Percentiles rank a stretch among this genome's conserved stretches.
Evolutionary conservation across 2,329 filamentous ascomycete genomes (phyloP).

Genomic region (Apiospora aurea): DNA sequence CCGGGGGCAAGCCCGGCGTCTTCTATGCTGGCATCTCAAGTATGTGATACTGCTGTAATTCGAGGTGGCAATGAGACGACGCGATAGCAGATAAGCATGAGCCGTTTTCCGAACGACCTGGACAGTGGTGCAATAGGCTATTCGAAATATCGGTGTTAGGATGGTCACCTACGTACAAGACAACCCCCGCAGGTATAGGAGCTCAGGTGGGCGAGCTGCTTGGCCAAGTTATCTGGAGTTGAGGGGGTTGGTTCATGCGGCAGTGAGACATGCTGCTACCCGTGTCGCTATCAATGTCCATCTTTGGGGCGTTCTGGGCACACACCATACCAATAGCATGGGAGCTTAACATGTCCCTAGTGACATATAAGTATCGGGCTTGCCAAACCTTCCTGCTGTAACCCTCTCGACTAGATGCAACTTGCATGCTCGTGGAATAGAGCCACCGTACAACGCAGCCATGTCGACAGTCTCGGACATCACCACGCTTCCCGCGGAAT

Average conservation of each 20-base stretch:
- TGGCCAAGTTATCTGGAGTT: neutral
- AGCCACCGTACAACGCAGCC: neutral
- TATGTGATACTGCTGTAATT: neutral
- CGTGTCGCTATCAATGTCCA: neutral
- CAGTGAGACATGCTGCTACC: neutral
- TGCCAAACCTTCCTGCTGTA: neutral
- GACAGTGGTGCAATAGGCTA: neutral
- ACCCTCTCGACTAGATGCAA: neutral
- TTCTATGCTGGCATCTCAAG: neutral
- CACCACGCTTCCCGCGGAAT: constrained; percentile 33
- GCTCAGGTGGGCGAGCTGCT: neutral
- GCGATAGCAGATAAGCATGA: neutral
- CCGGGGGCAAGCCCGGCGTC: neutral
- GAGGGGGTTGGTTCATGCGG: constrained; percentile 2
- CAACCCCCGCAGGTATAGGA: neutral
- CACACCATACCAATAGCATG: neutral
- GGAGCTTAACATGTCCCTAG: neutral
- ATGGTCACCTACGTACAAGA: too few species aligned
- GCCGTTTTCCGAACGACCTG: neutral
- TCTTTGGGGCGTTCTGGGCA: neutral
- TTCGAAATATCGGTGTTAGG: neutral
- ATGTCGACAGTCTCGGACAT: constrained; percentile 32
- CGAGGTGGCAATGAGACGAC: neutral
- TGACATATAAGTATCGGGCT: neutral
- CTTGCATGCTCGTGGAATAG: neutral